Evolutionary conservation across 1,139 yeast species (phyloP).

Genomic region (Saccharomyces hybrid): DNA sequence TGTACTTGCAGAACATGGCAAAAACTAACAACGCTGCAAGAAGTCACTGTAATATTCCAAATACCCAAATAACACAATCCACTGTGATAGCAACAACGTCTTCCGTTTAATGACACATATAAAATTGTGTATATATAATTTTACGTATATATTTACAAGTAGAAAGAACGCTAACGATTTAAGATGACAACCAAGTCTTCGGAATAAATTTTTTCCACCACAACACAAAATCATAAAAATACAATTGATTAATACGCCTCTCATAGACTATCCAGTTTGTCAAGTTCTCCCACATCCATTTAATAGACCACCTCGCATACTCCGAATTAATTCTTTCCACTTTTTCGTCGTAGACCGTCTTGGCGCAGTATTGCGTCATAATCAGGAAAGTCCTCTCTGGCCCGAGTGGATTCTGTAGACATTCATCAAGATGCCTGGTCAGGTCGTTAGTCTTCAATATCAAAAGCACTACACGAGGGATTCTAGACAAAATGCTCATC

Average conservation of each 20-base stretch:
- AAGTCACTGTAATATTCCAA: constrained; percentile 5
- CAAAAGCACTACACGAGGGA: constrained; percentile 80
- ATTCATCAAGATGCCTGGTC: constrained; percentile 81
- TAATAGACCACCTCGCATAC: constrained; percentile 35
- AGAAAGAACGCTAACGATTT: background rate
- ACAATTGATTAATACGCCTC: constrained; percentile 45
- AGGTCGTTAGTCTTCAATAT: constrained; percentile 91
- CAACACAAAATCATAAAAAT: constrained; percentile 44
- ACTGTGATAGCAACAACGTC: constrained; percentile 8
- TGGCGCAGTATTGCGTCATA: constrained; percentile 84
- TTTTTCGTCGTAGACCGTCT: constrained; percentile 63
- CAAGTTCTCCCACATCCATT: constrained; percentile 35
- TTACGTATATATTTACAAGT: constrained; percentile 4
- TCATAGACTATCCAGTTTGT: constrained; percentile 48
- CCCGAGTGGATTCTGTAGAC: constrained; percentile 73
- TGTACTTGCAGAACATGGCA: constrained; percentile 1
- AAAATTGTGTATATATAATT: background rate
- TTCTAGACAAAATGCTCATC: constrained; percentile 68
- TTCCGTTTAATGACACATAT: background rate
- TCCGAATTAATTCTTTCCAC: constrained; percentile 35
- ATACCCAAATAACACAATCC: constrained; percentile 2
- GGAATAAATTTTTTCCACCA: constrained; percentile 26
- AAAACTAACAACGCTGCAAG: constrained; percentile 1
- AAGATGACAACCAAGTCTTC: constrained; percentile 3
- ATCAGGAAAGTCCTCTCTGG: constrained; percentile 82